Evolutionary conservation across 2,329 filamentous ascomycete species (phyloP), one percentile per base, ranked within the genome.

Genomic region (Aschersonia sp.): DNA sequence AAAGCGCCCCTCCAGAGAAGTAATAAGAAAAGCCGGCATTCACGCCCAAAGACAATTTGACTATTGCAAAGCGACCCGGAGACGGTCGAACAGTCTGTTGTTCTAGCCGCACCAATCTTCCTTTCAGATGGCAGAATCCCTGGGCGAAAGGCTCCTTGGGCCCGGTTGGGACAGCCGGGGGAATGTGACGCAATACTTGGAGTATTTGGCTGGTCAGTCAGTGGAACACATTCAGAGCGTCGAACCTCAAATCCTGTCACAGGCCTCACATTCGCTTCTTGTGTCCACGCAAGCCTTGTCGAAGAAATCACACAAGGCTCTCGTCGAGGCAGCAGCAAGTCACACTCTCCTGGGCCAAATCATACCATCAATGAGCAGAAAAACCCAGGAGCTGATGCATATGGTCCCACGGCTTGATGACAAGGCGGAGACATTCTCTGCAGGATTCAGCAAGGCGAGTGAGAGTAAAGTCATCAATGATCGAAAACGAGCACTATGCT

Each of bases 201-300:
- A 79, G 51, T 79, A 82, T 51, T 73, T 97, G 44, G 81, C 85
- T 5, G 85, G 85, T 3, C 81, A 94, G 47, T 80, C 86, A 9
- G 74, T 94, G 46, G 73, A 80, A 30, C 78, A 84, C 38, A 74
- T 97, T 47, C 77, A 78, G 46, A 77, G 78, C 30, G 81, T 77
- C 5, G 92, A 98, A 64, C 82, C 84, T 0, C 81, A 88, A 51
- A 80, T 80, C 1, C 77, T 97, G n/a, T 72, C 84, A 0, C 87
- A 96, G 58, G 75, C 81, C 48, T 83, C 85, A 3, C 88, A 96
- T 52, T 85, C 86, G 0, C 77, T 85, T 41, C 75, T 91, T 10
- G 78, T 94, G 41, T 86, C 88, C 1, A 75, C 97, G 1, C 92
- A 98, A 62, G 78, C 80, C 0, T 78, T 97, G 45, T 91, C 89